phyloP scores from a whole-genome alignment of 1,284 basidiomycete genomes.

The Grifola frondosa region DNA sequence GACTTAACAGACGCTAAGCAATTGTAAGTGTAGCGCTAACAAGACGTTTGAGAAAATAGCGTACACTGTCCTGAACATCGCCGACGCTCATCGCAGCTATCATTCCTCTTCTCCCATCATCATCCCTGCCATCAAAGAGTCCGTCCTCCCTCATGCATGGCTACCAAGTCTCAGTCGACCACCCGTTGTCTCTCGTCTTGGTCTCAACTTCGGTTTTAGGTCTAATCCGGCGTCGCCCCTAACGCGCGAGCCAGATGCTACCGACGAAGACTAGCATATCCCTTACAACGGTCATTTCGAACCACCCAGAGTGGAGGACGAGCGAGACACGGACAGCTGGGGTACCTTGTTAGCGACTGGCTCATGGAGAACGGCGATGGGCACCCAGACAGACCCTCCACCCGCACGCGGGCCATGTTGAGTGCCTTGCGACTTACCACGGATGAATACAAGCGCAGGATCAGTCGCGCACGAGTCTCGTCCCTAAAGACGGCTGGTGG shows the following conservation, averaged over 20 bases:
- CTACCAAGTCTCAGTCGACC: conserved; percentile 25
- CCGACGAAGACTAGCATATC: conserved; percentile 62
- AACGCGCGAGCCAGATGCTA: conserved; percentile 15
- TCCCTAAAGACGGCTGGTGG: conserved; percentile 50
- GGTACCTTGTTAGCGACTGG: conserved; percentile 44
- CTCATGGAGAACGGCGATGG: conserved; percentile 31
- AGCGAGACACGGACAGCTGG: conserved; percentile 47
- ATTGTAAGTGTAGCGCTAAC: too few species aligned
- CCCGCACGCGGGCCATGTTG: conserved; percentile 22
- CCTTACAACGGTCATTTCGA: conserved; percentile 63
- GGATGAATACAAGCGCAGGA: conserved; percentile 12
- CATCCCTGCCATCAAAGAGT: too few species aligned
- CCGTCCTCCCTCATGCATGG: too few species aligned
- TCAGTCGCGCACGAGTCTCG: conserved; percentile 28
- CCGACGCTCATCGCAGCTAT: too few species aligned
- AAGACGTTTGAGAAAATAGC: too few species aligned
- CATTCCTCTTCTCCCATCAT: too few species aligned
- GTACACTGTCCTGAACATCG: too few species aligned
- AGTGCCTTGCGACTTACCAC: conserved; percentile 22
- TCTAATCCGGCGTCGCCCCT: conserved; percentile 20
- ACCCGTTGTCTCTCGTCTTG: conserved; percentile 37
- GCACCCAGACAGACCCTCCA: conserved; percentile 16
- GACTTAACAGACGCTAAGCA: too few species aligned
- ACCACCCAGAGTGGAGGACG: conserved; percentile 34
- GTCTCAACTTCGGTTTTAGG: conserved; percentile 26